Evolutionary conservation across 768 basidiomycete species (phyloP), one percentile per base, ranked within the genome.

Genomic region (Coprinopsis sp.): DNA sequence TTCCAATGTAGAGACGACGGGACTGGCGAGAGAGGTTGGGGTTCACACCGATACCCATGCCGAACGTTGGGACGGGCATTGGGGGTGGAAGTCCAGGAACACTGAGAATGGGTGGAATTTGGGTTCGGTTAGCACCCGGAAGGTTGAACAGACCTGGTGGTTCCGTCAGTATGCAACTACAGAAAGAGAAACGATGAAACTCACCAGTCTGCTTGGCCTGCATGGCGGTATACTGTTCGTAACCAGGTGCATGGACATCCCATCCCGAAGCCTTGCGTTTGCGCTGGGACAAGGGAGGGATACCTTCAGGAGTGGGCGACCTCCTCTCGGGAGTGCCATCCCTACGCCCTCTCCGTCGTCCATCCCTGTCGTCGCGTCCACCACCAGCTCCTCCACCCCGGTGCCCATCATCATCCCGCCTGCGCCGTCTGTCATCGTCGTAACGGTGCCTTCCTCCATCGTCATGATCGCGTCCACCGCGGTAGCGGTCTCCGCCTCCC

Each of bases 151-250:
- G 75, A 51, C 96, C 95, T 91, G 57, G 13, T 51, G 43, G 59
- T 33, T 44, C 21, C 23, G 47, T 23, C 16, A 19, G 30, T 27
- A 38, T 14, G 24, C 18, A 51, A 50, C 19, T 54, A 52, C 25
- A 51, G 48, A 44, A 40, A 28, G 39, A 24, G 21, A 23, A 21
- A 39, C 30, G 39, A 16, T 33, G 37, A 37, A 24, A 27, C 33
- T 16, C 54, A 91, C 95, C 96, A 33, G 94, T 97, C 69, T 92
- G 87, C 66, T 99, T 99, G n/a, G 96, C 96, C 63, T 97, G 93
- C 74, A 92, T 77, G 13, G 95, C 92, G 4, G 85, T 86, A 57
- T 96, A 91, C 55, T 89, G 88, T 59, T 98, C 95, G 54, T 96
- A 98, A 3, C 93, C 93, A 3, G 90, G 87, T 14, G 94, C 91